Conservation (phyloP, 2,329 filamentous ascomycete genomes). For the Venturiaceae sp. region DNA sequence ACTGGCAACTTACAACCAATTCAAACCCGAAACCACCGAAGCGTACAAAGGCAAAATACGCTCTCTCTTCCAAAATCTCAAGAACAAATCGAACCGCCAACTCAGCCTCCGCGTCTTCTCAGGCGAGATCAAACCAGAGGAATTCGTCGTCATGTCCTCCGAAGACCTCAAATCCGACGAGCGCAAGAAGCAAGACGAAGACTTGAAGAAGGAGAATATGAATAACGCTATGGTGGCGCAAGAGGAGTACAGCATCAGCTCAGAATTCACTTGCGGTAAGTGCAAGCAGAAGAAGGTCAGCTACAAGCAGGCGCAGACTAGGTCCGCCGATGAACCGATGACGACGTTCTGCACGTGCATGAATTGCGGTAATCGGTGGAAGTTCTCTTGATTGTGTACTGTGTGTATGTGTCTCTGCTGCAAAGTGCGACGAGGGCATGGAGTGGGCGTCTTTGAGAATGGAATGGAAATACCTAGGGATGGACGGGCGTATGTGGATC, state of each 20-base stretch:
- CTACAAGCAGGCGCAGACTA: constrained; percentile 93
- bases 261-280: constrained; percentile 79
- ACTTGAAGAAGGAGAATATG: constrained; percentile 86
- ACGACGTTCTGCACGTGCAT: constrained; percentile 47
- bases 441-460: neutral
- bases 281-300: constrained; percentile 91
- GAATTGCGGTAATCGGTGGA: constrained; percentile 42
- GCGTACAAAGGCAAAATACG: constrained; percentile 84
- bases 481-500: neutral
- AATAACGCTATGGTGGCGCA: constrained; percentile 92
- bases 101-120: constrained; percentile 67
- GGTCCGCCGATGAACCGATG: constrained; percentile 85
- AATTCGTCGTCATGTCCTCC: constrained; percentile 77
- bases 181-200: constrained; percentile 64
- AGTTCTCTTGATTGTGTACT: constrained; percentile 34
- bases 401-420: neutral
- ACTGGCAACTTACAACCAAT: constrained; percentile 59
- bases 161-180: constrained; percentile 87
- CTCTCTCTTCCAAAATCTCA: constrained; percentile 88
- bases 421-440: neutral
- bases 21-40: constrained; percentile 58
- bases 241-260: constrained; percentile 82
- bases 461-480: neutral
- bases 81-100: constrained; percentile 76
- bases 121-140: constrained; percentile 60